Percentiles rank a stretch among this genome's conserved stretches.
Evolutionary conservation across 352 stramenopile genomes (phyloP).

Genomic region (Phytopythium sindhum): DNA sequence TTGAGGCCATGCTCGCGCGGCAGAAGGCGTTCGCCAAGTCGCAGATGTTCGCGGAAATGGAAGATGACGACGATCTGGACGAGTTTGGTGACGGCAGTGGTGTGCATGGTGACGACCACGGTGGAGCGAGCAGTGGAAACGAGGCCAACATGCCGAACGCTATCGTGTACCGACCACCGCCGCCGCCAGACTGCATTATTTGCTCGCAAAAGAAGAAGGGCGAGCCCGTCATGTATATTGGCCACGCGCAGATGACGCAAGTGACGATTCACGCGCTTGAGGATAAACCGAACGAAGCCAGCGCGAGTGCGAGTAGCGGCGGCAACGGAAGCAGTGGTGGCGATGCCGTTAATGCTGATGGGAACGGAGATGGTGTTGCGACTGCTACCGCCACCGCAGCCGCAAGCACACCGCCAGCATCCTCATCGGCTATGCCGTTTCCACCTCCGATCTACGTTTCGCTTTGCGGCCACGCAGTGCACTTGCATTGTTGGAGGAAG

Average conservation of each 20-base stretch:
- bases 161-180: slow-evolving; percentile 63
- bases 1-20: slow-evolving; percentile 80
- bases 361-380: not conserved
- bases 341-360: not conserved
- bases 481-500: slow-evolving; percentile 85
- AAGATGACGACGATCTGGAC: slow-evolving; percentile 60
- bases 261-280: slow-evolving; percentile 50
- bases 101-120: slow-evolving; percentile 16
- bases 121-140: slow-evolving; percentile 12
- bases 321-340: not conserved
- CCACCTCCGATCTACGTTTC: slow-evolving; percentile 70
- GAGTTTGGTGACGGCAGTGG: slow-evolving; percentile 18
- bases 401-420: not conserved
- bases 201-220: slow-evolving; percentile 82
- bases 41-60: slow-evolving; percentile 63
- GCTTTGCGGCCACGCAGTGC: slow-evolving; percentile 88
- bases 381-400: not conserved
- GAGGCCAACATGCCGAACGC: slow-evolving; percentile 16
- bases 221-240: slow-evolving; percentile 86
- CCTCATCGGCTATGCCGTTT: slow-evolving; percentile 19
- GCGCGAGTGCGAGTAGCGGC: not conserved
- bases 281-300: slow-evolving; percentile 27
- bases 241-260: slow-evolving; percentile 68
- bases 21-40: slow-evolving; percentile 78
- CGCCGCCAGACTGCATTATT: slow-evolving; percentile 79